Evolutionary conservation across 2,329 filamentous ascomycete genomes (phyloP).

Genomic region (Geosmithia flava): DNA sequence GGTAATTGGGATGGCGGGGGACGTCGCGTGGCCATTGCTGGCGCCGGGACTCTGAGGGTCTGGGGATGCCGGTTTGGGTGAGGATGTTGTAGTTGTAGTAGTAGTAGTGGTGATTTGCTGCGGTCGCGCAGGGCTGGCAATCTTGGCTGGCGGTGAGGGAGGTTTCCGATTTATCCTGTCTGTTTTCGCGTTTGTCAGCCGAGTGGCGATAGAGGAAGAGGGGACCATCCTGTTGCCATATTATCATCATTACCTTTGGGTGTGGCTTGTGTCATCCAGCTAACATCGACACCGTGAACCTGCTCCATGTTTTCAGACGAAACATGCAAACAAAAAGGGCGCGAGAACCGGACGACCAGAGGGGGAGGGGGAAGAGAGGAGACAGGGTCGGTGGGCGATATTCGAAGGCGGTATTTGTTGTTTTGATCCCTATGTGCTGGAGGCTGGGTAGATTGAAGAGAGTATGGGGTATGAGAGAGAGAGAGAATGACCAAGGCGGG

Average conservation of each 20-base stretch:
- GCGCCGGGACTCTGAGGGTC: background rate
- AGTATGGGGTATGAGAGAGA: background rate
- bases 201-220: background rate
- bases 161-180: slow-evolving; percentile 18
- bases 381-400: background rate
- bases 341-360: background rate
- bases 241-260: slow-evolving; percentile 51
- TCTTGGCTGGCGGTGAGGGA: slow-evolving; percentile 12
- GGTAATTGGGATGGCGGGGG: background rate
- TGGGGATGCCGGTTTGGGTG: background rate
- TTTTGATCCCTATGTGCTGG: too few species aligned
- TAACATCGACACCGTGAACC: slow-evolving; percentile 73
- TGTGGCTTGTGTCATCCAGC: slow-evolving; percentile 75
- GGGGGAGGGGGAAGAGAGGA: slow-evolving; percentile 1
- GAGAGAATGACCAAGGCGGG: background rate
- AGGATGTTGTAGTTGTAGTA: slow-evolving; percentile 2
- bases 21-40: slow-evolving; percentile 8
- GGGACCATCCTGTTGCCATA: background rate
- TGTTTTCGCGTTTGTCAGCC: slow-evolving; percentile 2
- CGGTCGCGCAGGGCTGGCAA: slow-evolving; percentile 15
- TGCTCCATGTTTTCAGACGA: slow-evolving; percentile 52
- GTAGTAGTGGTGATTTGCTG: slow-evolving; percentile 4
- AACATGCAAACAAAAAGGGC: background rate
- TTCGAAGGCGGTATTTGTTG: background rate
- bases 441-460: too few species aligned